Base-by-base conservation (phyloP, 2,329 filamentous ascomycete genomes). In the Penicillium thymicola region DNA sequence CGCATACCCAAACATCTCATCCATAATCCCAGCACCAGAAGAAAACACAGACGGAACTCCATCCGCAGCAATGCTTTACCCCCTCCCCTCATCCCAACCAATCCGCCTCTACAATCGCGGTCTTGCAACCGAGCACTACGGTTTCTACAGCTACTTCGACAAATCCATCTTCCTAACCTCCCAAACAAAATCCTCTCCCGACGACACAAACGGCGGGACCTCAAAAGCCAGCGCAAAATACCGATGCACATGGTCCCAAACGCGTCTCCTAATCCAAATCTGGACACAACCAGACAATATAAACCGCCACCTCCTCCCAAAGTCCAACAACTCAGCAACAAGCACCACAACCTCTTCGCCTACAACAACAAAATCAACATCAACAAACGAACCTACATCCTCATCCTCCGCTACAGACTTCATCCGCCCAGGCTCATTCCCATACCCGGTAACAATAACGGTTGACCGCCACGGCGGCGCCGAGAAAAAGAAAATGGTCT, bases 131-230 rank as follows among this genome's bases (percentile, higher is more conserved):
- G 93, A 97, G 72, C 91, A 96, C 75, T 97, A 95, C 73, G 91
- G 90, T 2, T 97, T 97, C 76, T 97, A 96, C 76, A 89, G 84
- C 0, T 95, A 96, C 78, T 97, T 89, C 73, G 87, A 92, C 75
- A 90, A 92, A 62, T 89, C 88, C 9, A 90, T 96, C 61, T 96
- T 93, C 77, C 80, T 96, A 59, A 85, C 86, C 64, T 86, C 70
- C 1, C 71, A 70, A 36, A 69, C 67, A 10, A 75, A 75, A 38
- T 70, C 75, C 9, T 69, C 74, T 3, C 67, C 77, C 3, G 75
- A 75, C n/a, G 80, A 83, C 59, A 58, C 68, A 9, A 72, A 81
- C 46, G 83, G 83, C 28, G 83, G 82, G 1, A 75, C 77, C 2
- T 70, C 71, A 9, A 72, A 78, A 57, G 68, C 73, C 4, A 71